Evolutionary conservation across 176 grass and related monocot genomes (phyloP), one percentile per base, ranked within the genome.

Genomic region (Aechmea fasciata): DNA sequence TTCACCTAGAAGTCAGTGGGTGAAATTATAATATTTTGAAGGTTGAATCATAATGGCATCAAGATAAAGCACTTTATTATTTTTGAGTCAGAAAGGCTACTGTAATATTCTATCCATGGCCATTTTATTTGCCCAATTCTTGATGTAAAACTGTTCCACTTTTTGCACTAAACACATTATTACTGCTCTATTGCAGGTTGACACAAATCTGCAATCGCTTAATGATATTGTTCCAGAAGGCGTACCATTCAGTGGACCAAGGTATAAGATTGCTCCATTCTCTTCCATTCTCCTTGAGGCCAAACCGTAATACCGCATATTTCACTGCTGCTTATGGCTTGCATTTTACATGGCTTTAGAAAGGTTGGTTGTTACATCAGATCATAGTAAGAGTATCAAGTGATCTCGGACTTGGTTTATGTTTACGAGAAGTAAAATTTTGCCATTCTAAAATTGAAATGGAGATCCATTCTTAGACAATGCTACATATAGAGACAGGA

Each of bases 181-280:
- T 26, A 22, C 68, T 2, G 13, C 49, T 41, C 13, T 69, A 63
- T 41, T 73, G 15, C 81, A 97, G 95, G 80, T 94, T 57, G 95
- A 99, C 72, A 94, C 90, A 72, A 99, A 91, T 80, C 61, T 94
- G 74, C 87, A 82, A 88, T 80, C 95, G 65, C 95, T 87, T 10
- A 84, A 78, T 48, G 90, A 99, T 84, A 78, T 94, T 77, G 65
- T 83, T 72, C 77, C 75, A 49, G 82, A 88, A 66, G 90, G 95
- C 8, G 70, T 12, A 50, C 73, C 61, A 52, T 82, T 99, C 71
- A 49, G 15, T 18, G 72, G 69, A 41, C 51, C 71, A 53, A 47
- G 23, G 33, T 99, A 94, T 67, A 94, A 82, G 65, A 65, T 99
- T 64, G 84, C 90, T 69, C 87, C 95, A 15, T 84, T 76, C 76